Evolutionary conservation across 2,329 filamentous ascomycete species (phyloP).

Genomic region (Cryphonectria naterciae): DNA sequence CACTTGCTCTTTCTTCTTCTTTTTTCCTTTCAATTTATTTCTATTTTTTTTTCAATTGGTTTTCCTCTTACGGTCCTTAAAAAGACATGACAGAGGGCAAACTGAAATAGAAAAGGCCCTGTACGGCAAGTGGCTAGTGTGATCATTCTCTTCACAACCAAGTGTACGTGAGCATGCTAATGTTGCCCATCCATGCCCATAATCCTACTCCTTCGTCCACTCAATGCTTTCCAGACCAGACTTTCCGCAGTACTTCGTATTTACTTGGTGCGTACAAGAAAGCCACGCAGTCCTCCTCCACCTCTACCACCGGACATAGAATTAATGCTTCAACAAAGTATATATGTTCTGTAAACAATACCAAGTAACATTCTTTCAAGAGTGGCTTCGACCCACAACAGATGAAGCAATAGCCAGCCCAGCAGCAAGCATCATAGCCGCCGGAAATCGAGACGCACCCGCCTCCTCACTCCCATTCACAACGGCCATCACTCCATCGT

Average conservation of each 20-base stretch:
- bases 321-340: background rate
- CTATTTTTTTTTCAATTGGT: no score
- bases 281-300: background rate
- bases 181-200: no score
- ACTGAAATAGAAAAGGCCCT: background rate
- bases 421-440: constrained; percentile 39
- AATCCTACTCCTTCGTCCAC: background rate
- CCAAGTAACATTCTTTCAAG: constrained; percentile 4
- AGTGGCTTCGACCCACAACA: constrained; percentile 29
- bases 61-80: background rate
- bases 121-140: background rate
- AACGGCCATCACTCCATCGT: background rate
- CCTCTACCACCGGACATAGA: background rate
- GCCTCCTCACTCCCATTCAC: constrained; percentile 8
- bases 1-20: background rate
- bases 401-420: constrained; percentile 35
- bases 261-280: background rate
- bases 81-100: background rate
- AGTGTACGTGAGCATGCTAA: background rate
- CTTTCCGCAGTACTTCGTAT: background rate
- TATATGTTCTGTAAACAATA: background rate
- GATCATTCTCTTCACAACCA: background rate
- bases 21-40: background rate
- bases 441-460: constrained; percentile 29
- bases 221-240: background rate